Evolutionary conservation across 2,329 filamentous ascomycete genomes (phyloP).

Genomic region (Claviceps maximensis): DNA sequence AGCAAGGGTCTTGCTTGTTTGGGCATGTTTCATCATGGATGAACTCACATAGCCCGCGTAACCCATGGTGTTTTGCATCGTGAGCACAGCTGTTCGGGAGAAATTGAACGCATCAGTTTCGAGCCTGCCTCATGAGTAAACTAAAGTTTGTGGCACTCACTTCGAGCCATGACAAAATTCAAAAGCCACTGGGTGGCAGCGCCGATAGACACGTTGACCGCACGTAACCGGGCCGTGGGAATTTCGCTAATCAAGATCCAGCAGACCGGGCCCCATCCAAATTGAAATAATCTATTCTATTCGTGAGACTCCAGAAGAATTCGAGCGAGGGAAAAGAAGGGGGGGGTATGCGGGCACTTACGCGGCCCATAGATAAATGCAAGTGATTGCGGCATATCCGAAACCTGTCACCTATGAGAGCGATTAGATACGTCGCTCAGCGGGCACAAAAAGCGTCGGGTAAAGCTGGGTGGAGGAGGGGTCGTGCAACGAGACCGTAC

Average conservation of each 20-base stretch:
- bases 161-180: constrained; percentile 58
- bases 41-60: constrained; percentile 27
- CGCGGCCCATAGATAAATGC: constrained; percentile 58
- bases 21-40: background rate
- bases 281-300: constrained; percentile 43
- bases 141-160: constrained; percentile 11
- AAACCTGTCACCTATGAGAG: constrained; percentile 40
- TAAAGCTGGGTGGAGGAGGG: background rate
- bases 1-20: no score
- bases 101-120: background rate
- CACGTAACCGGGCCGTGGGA: constrained; percentile 50
- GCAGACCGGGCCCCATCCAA: constrained; percentile 57
- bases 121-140: background rate
- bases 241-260: constrained; percentile 63
- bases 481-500: constrained; percentile 17
- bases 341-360: constrained; percentile 11
- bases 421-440: background rate
- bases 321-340: background rate
- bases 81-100: constrained; percentile 36
- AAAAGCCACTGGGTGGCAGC: constrained; percentile 62
- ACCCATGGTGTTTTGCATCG: constrained; percentile 47
- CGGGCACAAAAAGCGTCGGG: background rate
- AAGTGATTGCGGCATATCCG: constrained; percentile 57
- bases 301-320: constrained; percentile 8
- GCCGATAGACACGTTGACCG: constrained; percentile 53